Evolutionary conservation across 768 basidiomycete species (phyloP), one percentile per base, ranked within the genome.

Genomic region (Leucogyrophana mollusca): DNA sequence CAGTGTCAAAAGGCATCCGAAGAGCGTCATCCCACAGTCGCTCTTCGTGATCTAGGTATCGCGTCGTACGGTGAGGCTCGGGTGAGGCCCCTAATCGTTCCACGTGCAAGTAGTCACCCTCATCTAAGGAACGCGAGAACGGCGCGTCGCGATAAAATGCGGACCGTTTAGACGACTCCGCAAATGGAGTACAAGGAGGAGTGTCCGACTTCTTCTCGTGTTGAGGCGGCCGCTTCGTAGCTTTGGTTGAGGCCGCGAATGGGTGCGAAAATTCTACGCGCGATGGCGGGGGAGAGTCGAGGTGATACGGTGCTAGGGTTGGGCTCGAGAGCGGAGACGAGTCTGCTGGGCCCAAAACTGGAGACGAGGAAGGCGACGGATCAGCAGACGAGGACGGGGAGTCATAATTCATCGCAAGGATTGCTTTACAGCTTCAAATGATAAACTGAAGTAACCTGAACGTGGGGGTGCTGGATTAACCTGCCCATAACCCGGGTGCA

Each of bases 161-260:
- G 5, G 45, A 25, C 32, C 42, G 44, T 33, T 36, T 51, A 39
- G 39, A 55, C 16, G 50, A 56, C 30, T 45, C 56, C 55, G 49
- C 54, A 34, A 49, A 56, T 23, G 58, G 60, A 9, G 62, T 56
- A 21, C 45, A 50, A 17, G 50, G 61, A 16, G 50, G 56, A 18
- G 54, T 48, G 32, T 48, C 46, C 23, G 13, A 25, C 56, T 58
- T 65, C 56, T 69, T 73, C 56, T 82, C 77, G 38, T 78, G 77
- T 10, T 69, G 55, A 3, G 73, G 73, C 21, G 68, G 74, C 4
- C 55, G 56, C 54, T 70, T 71, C 22, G 54, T 66, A 3, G 74
- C 71, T 45, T 77, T 79, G 3, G 75, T 73, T 1, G 82, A 81
- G 0, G 74, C 85, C 10, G 85, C 79, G 43, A 82, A 79, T 0